Percentiles rank a stretch among this genome's conserved stretches.
These are phyloP conservation scores for Podaxis sp. DNA, from an alignment of 768 basidiomycete genomes.

Conservation along the genomic window DNA sequence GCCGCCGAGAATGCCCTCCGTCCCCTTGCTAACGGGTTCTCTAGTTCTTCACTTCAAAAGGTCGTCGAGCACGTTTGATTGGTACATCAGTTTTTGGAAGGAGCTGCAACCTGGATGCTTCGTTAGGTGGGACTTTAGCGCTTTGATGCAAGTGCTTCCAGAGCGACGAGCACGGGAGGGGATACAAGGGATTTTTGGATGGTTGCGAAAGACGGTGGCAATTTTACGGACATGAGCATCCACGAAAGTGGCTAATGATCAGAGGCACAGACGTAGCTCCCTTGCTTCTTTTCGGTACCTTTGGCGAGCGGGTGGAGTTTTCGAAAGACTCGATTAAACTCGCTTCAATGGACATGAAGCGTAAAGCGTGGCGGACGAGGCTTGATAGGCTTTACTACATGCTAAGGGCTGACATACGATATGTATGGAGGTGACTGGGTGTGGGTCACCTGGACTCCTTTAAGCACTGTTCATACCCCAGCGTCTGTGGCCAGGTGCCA, in stretches of 20 bases:
- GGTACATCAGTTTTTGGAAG: neutral
- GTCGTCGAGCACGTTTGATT: too few species aligned
- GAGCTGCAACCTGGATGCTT: neutral
- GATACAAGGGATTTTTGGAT: neutral
- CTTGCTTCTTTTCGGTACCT: conserved; percentile 2
- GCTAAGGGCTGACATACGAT: neutral
- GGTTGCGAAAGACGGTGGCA: neutral
- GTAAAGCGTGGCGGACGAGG: neutral
- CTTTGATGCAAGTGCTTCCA: neutral
- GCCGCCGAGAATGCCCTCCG: neutral
- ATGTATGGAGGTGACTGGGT: neutral
- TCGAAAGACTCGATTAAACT: neutral
- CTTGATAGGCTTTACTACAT: conserved; percentile 3
- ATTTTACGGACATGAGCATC: neutral
- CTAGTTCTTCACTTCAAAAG: too few species aligned
- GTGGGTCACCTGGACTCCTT: conserved; percentile 2
- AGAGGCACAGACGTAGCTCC: neutral
- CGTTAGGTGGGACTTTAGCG: neutral
- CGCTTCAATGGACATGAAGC: neutral
- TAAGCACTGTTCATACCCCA: neutral
- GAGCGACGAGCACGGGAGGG: neutral
- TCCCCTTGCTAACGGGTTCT: neutral
- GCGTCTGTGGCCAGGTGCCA: neutral
- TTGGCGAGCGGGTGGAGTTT: neutral
- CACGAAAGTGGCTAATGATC: neutral